Base-by-base conservation (phyloP, 1,284 basidiomycete species). In the Cryptococcus neoformans region DNA sequence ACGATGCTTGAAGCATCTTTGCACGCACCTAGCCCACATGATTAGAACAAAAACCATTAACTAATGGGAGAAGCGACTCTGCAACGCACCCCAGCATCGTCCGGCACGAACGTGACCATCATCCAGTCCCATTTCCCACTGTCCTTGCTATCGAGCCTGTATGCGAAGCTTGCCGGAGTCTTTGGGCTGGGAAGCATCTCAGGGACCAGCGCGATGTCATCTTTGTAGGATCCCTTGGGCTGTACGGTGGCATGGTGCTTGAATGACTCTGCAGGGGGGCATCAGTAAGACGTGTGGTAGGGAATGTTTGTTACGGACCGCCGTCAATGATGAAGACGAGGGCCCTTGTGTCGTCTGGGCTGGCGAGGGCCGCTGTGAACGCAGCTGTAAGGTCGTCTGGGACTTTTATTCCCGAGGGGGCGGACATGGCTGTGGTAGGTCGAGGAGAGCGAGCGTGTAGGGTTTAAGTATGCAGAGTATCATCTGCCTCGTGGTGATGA, bases 1-100 rank as follows among this genome's bases (percentile, higher is more conserved):
- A 87, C 1, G 90, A 88, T n/a, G 92, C 92, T 74, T 94, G 93
- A 35, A 95, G 80, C 92, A 94, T 95, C 88, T 95, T 78, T 17
- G 72, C 69, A 45, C 76, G 66, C 10, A 77, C 73, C 69, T 76
- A 55, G 6, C 17, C 49, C 36, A 9, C 9, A 44, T 46, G 7
- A 46, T 55, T 42, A 55, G 53, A 47, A 21, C 40, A 11, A 17
- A 4, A 42, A 42, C 16, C 41, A 42, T 12, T 42, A 11, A 12
- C 40, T 42, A 16, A 42, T 16, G 40, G 12, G 11, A 12, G 40
- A 41, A 11, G 21, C 21, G 21, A 21, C 21, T 48, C 35, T 51
- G 17, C 45, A 16, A 21, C 12, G 46, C 17, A 11, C 21, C 49
- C 21, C 17, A n/a, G 76, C 76, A 55, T 73, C 67, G 57, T 78